Evolutionary conservation across 2,329 filamentous ascomycete genomes (phyloP), one percentile per base, ranked within the genome.

Genomic region (Neofusicoccum parvum): DNA sequence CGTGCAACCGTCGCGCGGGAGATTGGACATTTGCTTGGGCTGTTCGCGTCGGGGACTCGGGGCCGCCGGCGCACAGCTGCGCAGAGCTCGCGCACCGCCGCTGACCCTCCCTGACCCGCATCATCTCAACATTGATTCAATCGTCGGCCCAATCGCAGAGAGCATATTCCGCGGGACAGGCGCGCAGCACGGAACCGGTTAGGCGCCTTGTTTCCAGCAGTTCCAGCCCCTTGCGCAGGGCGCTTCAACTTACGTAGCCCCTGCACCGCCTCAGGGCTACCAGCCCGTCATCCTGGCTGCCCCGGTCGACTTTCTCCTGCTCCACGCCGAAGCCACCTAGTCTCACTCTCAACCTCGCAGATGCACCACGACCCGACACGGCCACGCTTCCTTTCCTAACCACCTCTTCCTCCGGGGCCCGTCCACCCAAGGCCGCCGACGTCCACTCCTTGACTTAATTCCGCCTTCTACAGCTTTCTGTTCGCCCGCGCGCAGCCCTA

Each of bases 171-270:
- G 56, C 56, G 23, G 54, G 12, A 32, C 14, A 46, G 54, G 15
- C 39, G 37, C 37, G 53, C 53, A 5, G 37, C 39, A 43, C 53
- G 20, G n/a, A 58, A 34, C 43, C 49, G 41, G 56, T 23, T 41
- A 46, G 46, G 54, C 54, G 39, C 20, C 36, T 43, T 23, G 41
- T 45, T 54, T 63, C 15, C 39, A 53, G 39, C 14, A n/a, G 27
- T 36, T 23, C 43, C 62, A 48, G 39, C 62, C 62, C 62, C 62
- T 64, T 64, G 62, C 62, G 62, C 62, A 64, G 37, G 43, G 32
- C 34, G 43, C 58, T 50, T 49, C 20, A 62, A 46, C 49, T 56
- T 64, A 56, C 62, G 62, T 64, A 64, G 62, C 62, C 62, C 62
- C 62, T 64, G 62, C 62, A 64, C 62, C 62, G 62, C 62, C 62